Percentiles rank a stretch among this genome's conserved stretches.
Evolutionary conservation across 2,329 filamentous ascomycete species (phyloP).

Genomic region (Exserohilum turcica): DNA sequence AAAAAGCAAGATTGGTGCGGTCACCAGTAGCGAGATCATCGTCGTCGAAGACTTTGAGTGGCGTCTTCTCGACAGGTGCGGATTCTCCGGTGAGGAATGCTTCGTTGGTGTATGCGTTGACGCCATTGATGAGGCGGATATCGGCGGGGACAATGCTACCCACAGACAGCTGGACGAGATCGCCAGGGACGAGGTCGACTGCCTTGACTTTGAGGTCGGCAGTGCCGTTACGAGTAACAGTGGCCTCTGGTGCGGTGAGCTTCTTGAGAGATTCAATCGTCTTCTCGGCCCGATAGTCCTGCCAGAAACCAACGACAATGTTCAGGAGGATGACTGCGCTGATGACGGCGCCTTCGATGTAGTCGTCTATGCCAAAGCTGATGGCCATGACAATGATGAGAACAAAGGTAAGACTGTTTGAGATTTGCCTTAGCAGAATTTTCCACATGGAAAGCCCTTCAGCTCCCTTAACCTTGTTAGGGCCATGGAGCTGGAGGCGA

Average conservation of each 20-base stretch:
- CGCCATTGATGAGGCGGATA: slow-evolving; percentile 64
- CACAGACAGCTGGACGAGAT: slow-evolving; percentile 47
- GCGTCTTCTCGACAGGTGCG: slow-evolving; percentile 69
- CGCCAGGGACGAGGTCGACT: slow-evolving; percentile 47
- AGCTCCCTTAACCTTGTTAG: slow-evolving; percentile 73
- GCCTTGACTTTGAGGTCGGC: slow-evolving; percentile 45
- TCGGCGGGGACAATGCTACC: slow-evolving; percentile 72
- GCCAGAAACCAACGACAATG: slow-evolving; percentile 65
- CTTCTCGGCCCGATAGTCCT: slow-evolving; percentile 55
- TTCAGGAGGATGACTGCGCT: slow-evolving; percentile 69
- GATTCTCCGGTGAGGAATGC: slow-evolving; percentile 76
- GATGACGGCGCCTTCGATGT: slow-evolving; percentile 67
- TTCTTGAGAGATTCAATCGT: slow-evolving; percentile 50
- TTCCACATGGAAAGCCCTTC: slow-evolving; percentile 74
- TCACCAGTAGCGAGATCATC: slow-evolving; percentile 64
- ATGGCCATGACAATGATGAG: slow-evolving; percentile 75
- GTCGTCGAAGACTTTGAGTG: slow-evolving; percentile 57
- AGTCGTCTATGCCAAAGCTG: slow-evolving; percentile 68
- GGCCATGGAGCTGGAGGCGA: slow-evolving; percentile 69
- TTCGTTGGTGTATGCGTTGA: slow-evolving; percentile 79
- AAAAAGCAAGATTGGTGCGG: slow-evolving; percentile 72
- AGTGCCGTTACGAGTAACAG: slow-evolving; percentile 45
- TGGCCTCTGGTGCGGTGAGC: slow-evolving; percentile 48
- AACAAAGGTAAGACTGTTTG: slow-evolving; percentile 74
- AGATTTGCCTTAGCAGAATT: slow-evolving; percentile 77